These are phyloP conservation scores for Amanita subjunquillea DNA, from an alignment of 768 basidiomycete genomes.

Conservation along the genomic window DNA sequence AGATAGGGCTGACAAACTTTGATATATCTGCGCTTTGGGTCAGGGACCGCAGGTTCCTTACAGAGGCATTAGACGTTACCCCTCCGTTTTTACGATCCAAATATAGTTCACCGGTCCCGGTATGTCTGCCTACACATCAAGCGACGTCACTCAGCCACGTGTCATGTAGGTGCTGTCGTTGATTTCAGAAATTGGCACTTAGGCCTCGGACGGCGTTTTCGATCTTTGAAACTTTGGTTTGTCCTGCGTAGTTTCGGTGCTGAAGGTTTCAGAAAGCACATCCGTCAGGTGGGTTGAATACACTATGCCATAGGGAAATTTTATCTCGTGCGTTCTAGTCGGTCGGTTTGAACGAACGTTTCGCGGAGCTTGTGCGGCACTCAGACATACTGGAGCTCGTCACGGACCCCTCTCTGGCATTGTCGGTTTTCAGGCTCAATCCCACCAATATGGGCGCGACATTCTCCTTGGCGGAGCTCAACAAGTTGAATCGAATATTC, in stretches of 20 bases:
- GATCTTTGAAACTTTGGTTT: conserved; percentile 90
- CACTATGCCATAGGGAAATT: background rate
- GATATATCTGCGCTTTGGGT: conserved; percentile 79
- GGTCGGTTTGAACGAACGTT: conserved; percentile 48
- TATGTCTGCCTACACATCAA: too few species aligned
- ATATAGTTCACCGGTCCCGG: conserved; percentile 36
- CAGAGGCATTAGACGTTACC: conserved; percentile 77
- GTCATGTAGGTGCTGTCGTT: conserved; percentile 53
- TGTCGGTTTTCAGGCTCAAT: conserved; percentile 67
- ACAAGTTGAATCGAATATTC: conserved; percentile 58
- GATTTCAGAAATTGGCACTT: conserved; percentile 88
- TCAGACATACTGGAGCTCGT: conserved; percentile 54
- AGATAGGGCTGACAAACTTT: conserved; percentile 90
- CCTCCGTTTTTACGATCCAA: conserved; percentile 69
- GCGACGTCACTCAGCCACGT: background rate
- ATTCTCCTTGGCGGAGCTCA: conserved; percentile 28
- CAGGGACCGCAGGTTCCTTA: conserved; percentile 59
- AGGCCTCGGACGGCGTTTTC: conserved; percentile 74
- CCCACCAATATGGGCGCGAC: conserved; percentile 16
- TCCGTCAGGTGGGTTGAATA: conserved; percentile 41
- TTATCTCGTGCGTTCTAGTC: conserved; percentile 31
- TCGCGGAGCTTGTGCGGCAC: conserved; percentile 41
- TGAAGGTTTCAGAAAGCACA: conserved; percentile 47
- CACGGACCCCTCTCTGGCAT: conserved; percentile 58
- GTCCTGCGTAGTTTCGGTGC: conserved; percentile 77